Evolutionary conservation across 345 rosid species (phyloP), one percentile per base, ranked within the genome.

Genomic region (Eucalyptus cladocalyx): DNA sequence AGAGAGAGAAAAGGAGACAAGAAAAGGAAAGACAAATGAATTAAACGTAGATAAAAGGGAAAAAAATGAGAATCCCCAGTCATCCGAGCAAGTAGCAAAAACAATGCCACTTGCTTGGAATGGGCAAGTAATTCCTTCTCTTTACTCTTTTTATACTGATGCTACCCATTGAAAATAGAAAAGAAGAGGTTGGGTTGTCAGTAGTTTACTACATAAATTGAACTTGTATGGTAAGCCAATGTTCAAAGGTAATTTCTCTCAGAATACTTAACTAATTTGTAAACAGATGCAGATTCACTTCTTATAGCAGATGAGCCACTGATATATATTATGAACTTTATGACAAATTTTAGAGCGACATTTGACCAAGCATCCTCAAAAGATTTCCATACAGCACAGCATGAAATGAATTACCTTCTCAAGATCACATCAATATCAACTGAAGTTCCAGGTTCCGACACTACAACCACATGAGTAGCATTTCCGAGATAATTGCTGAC

Each of bases 391-490:
- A 48, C 53, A n/a, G 83, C 9, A 48, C 53, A n/a, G 83, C 9
- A 40, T n/a, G 51, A 90, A 13, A 69, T 67, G 67, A 4, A 48
- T 26, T 95, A 97, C 99, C 96, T 91, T 87, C 91, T 69, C 62
- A 89, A 53, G 88, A 96, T 87, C 89, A 89, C 89, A 87, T 91
- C 89, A 72, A 94, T 93, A 91, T 94, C 95, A 88, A 93, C 87
- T 48, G 91, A 87, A 65, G 91, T 89, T 90, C 94, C 98, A 42
- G 94, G 90, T 76, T 58, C 67, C 37, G 91, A 65, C 86, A 96
- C 91, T 91, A 97, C 93, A 42, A 96, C 95, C 92, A 97, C 60
- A 91, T 97, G 99, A 23, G 98, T 95, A 23, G 98, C 96, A 87
- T 93, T 90, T 37, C 90, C 86, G 91, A 96, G 93, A 92, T 92